phyloP scores from a whole-genome alignment of 1,284 basidiomycete genomes.

The Apiotrichum brassicae region DNA sequence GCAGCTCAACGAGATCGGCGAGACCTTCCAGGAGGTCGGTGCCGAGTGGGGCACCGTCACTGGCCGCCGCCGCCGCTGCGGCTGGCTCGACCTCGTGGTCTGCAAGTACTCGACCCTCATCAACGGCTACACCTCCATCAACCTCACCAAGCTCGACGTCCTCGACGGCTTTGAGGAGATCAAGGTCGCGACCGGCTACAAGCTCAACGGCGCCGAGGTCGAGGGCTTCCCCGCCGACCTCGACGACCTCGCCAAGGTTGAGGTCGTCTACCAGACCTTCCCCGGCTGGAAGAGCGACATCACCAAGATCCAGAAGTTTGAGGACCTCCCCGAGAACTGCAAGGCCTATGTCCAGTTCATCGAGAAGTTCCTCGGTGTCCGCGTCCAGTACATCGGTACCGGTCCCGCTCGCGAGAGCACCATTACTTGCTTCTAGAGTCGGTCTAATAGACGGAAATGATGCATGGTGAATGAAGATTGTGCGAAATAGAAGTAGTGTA shows the following conservation, averaged over 20 bases:
- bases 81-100: slow-evolving; percentile 96
- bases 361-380: slow-evolving; percentile 70
- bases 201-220: slow-evolving; percentile 69
- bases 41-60: slow-evolving; percentile 89
- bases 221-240: slow-evolving; percentile 89
- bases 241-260: slow-evolving; percentile 69
- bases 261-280: slow-evolving; percentile 83
- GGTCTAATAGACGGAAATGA: background rate
- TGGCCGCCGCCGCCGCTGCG: slow-evolving; percentile 83
- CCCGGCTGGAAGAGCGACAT: slow-evolving; percentile 90
- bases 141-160: slow-evolving; percentile 94
- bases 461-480: no score
- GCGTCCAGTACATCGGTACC: slow-evolving; percentile 56
- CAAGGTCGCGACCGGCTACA: slow-evolving; percentile 80
- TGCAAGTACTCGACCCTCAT: slow-evolving; percentile 87
- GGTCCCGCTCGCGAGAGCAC: slow-evolving; percentile 44
- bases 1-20: slow-evolving; percentile 78
- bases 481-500: no score
- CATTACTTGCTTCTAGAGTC: slow-evolving; percentile 25
- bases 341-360: slow-evolving; percentile 83
- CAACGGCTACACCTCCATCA: slow-evolving; percentile 91
- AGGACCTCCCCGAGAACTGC: slow-evolving; percentile 76
- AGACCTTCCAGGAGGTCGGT: slow-evolving; percentile 88
- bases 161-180: slow-evolving; percentile 81
- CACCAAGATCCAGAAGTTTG: slow-evolving; percentile 59